Base-by-base conservation (phyloP, 2,329 filamentous ascomycete species). In the Penicillium sp. region DNA sequence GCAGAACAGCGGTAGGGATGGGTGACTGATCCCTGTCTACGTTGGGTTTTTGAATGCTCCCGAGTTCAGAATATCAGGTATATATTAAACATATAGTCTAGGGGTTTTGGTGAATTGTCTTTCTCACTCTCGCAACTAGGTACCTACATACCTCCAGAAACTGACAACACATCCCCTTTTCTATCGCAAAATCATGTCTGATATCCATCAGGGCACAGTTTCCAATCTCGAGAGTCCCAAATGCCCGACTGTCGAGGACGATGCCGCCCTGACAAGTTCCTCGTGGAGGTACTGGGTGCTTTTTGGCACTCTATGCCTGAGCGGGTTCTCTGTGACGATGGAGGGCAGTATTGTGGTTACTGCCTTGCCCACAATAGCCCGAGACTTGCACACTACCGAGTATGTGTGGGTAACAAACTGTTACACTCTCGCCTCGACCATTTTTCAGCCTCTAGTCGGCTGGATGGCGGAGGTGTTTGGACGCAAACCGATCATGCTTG, bases 401-500 rank as follows among this genome's bases (percentile, higher is more conserved):
- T 60, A 60, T 46, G 55, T 54, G 4, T 60, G 58, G 58, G 47
- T 58, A 16, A 46, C 46, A 24, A 60, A 60, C 31, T 47, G 47
- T 16, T 60, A 60, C 49, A 54, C 47, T 41, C 24, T 57, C 7
- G 44, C 50, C 18, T 53, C 55, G 22, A 57, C 57, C 50, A 44
- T 53, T 22, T 44, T 53, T 14, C 44, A 50, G 16, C 57, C 60
- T 9, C 43, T 62, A 2, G 44, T 49, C 13, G 61, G 60, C 16
- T 51, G 51, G 49, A 37, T 56, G 11, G 43, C 60, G 37, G 43
- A 64, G 14, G 44, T 56, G 19, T 80, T 82, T 54, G 81, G 81
- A 5, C 78, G 80, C 27, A 75, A 75, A 50, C 65, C 70, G 46
- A 69, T 77, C 55, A 70, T 81, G 37, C 64, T 81, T 10, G 57